Evolutionary conservation across 2,329 filamentous ascomycete genomes (phyloP).

Genomic region (Ophiostoma tasmaniense): DNA sequence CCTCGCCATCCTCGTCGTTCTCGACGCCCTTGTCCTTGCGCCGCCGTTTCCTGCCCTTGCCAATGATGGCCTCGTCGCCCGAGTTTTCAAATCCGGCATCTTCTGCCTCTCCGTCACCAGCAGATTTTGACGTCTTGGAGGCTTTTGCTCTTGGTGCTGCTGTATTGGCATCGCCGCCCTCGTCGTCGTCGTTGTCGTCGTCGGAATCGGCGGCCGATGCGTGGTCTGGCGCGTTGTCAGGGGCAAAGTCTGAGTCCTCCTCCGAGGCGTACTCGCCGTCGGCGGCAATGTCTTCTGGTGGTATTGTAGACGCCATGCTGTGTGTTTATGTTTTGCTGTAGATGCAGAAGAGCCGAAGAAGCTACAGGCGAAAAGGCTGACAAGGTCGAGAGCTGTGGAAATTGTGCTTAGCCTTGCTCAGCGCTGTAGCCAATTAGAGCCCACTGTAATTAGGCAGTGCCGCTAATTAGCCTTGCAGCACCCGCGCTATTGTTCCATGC

Average conservation of each 20-base stretch:
- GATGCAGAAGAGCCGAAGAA: neutral
- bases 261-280: conserved; percentile 55
- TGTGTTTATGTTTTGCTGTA: neutral
- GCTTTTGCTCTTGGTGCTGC: neutral
- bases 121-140: neutral
- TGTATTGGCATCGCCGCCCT: conserved; percentile 9
- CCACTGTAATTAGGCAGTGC: neutral
- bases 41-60: conserved; percentile 48
- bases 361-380: neutral
- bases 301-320: conserved; percentile 1
- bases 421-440: neutral
- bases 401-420: neutral
- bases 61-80: conserved; percentile 63
- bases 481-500: neutral
- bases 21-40: conserved; percentile 41
- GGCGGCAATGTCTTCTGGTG: conserved; percentile 27
- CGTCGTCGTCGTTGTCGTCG: conserved; percentile 34
- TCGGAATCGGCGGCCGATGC: conserved; percentile 42
- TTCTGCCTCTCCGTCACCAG: neutral
- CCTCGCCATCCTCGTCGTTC: conserved; percentile 49
- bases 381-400: neutral
- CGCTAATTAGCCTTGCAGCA: neutral
- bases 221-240: conserved; percentile 39
- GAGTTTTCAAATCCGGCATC: conserved; percentile 55
- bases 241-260: conserved; percentile 65